Conservation (phyloP, 345 rosid species). For the Kandelia obovata region DNA sequence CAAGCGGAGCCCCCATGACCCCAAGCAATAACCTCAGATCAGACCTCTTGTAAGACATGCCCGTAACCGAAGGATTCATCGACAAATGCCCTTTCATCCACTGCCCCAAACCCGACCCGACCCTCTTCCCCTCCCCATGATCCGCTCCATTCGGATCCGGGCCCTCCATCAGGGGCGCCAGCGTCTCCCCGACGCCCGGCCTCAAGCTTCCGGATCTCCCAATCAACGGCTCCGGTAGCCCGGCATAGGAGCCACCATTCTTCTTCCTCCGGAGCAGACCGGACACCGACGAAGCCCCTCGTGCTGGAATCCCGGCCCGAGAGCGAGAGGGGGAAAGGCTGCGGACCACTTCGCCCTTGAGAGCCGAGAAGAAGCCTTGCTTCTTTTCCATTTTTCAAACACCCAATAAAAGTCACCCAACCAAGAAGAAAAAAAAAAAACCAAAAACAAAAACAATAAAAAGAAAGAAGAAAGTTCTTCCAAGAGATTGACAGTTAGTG, state of each 20-base stretch:
- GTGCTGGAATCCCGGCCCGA: slow-evolving; percentile 68
- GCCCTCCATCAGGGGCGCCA: slow-evolving; percentile 80
- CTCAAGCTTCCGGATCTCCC: slow-evolving; percentile 76
- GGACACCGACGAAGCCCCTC: slow-evolving; percentile 50
- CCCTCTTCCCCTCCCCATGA: slow-evolving; percentile 45
- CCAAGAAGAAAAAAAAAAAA: background rate
- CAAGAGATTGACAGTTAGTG: no score
- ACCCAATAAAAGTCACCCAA: background rate
- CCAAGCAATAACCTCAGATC: slow-evolving; percentile 47
- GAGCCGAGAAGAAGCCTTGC: slow-evolving; percentile 82
- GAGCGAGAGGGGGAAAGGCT: slow-evolving; percentile 88
- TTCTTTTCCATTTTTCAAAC: slow-evolving; percentile 66
- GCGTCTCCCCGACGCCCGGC: slow-evolving; percentile 51
- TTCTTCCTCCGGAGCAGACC: slow-evolving; percentile 49
- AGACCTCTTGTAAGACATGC: slow-evolving; percentile 38
- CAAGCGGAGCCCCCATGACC: slow-evolving; percentile 49
- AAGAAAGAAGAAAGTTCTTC: background rate
- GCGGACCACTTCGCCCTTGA: slow-evolving; percentile 74
- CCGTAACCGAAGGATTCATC: slow-evolving; percentile 23
- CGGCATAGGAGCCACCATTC: slow-evolving; percentile 22
- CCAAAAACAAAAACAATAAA: background rate
- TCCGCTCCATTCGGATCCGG: slow-evolving; percentile 80
- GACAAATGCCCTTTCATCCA: slow-evolving; percentile 44
- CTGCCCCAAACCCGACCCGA: slow-evolving; percentile 55
- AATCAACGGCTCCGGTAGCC: slow-evolving; percentile 45